Conservation (phyloP, 2,329 filamentous ascomycete genomes). For the Capronia americana region DNA sequence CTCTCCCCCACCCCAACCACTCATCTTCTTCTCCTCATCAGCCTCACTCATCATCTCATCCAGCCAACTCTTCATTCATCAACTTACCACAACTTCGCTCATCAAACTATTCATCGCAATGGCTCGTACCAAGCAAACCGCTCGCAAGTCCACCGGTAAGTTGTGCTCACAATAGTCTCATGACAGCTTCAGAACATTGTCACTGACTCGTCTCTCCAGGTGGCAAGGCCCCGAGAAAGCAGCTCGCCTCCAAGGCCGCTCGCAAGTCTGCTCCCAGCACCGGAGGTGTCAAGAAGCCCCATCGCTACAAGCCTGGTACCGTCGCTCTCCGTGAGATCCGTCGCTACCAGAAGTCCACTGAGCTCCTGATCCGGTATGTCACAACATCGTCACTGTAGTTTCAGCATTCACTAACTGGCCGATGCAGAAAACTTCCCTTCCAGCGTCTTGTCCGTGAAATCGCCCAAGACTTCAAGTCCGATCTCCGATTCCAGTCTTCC, state of each 20-base stretch:
- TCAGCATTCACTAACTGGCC: conserved; percentile 84
- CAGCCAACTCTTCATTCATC: conserved; percentile 43
- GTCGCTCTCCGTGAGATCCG: conserved; percentile 98
- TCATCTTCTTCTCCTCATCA: conserved; percentile 41
- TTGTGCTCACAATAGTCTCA: conserved; percentile 13
- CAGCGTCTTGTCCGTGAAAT: conserved; percentile 98
- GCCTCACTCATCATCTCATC: conserved; percentile 43
- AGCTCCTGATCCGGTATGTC: conserved; percentile 77
- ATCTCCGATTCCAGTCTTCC: conserved; percentile 96
- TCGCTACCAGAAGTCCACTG: conserved; percentile 96
- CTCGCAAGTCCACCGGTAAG: conserved; percentile 52
- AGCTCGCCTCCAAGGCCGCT: conserved; percentile 98
- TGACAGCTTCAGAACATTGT: conserved; percentile 37
- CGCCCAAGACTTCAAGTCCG: conserved; percentile 92
- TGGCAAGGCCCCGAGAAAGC: conserved; percentile 83
- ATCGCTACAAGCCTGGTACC: conserved; percentile 88
- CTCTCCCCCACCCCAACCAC: conserved; percentile 34
- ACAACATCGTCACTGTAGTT: conserved; percentile 56
- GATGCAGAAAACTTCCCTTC: conserved; percentile 97
- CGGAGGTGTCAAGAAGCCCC: conserved; percentile 96
- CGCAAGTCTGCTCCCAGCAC: conserved; percentile 98
- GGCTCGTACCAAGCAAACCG: conserved; percentile 61
- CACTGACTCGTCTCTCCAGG: conserved; percentile 46
- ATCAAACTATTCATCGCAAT: conserved; percentile 46
- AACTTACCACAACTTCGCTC: conserved; percentile 32